Evolutionary conservation across 1,284 basidiomycete species (phyloP).

Genomic region (Marasmius sp.): DNA sequence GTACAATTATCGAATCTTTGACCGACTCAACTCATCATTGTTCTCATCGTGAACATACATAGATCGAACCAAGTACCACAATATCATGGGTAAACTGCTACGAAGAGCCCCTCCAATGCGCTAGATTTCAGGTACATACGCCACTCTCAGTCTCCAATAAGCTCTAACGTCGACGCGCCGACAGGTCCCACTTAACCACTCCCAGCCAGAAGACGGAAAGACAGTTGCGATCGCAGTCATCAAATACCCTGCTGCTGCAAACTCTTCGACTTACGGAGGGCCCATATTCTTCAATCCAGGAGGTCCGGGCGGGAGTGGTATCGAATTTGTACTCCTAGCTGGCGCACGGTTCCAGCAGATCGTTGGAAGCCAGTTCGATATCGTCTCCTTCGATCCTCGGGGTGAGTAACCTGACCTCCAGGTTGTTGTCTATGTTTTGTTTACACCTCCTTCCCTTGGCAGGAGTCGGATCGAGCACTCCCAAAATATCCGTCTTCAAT

Average conservation of each 20-base stretch:
- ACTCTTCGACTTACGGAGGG: conserved; percentile 36
- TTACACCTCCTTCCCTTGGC: background rate
- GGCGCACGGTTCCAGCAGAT: conserved; percentile 32
- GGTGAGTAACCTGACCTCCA: conserved; percentile 13
- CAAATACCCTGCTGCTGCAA: conserved; percentile 16
- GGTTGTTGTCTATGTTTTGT: too few species aligned
- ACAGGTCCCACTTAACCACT: too few species aligned
- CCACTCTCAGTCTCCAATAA: background rate
- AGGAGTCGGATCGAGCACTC: conserved; percentile 34
- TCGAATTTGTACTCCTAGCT: conserved; percentile 26
- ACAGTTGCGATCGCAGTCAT: background rate
- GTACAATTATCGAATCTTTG: too few species aligned
- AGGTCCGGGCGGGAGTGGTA: conserved; percentile 49
- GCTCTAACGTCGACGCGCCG: background rate
- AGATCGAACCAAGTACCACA: too few species aligned
- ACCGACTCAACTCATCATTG: too few species aligned
- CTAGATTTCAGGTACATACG: too few species aligned
- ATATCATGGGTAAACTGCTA: too few species aligned
- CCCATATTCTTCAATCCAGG: conserved; percentile 53
- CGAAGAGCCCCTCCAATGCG: too few species aligned
- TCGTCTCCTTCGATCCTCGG: conserved; percentile 52
- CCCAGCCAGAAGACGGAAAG: too few species aligned
- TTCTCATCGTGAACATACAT: too few species aligned
- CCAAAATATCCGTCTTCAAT: conserved; percentile 32
- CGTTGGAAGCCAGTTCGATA: conserved; percentile 45